Conservation (phyloP, 306 rosid genomes). For the Crotalaria pallida region DNA sequence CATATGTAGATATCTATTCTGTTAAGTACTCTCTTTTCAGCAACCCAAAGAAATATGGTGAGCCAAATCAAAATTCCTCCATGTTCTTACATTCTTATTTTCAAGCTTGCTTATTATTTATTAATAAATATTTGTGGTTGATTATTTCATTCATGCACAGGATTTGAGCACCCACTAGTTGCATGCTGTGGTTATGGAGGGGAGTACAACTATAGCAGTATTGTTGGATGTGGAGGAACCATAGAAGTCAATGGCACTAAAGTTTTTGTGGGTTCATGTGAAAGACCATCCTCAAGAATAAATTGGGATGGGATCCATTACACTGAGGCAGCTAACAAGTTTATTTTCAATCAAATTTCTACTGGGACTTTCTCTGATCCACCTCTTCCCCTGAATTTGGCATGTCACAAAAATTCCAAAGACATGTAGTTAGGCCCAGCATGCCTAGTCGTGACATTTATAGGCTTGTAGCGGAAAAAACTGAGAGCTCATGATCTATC, state of each 20-base stretch:
- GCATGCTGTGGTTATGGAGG: constrained; percentile 51
- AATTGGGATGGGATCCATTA: constrained; percentile 52
- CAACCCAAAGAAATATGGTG: constrained; percentile 38
- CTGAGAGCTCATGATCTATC: too few species aligned
- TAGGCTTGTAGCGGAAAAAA: too few species aligned
- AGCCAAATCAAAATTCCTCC: neutral
- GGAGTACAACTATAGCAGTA: constrained; percentile 18
- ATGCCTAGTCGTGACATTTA: too few species aligned
- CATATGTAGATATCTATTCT: constrained; percentile 43
- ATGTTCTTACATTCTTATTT: neutral
- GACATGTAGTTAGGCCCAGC: neutral
- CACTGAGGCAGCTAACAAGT: constrained; percentile 43
- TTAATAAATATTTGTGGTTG: neutral
- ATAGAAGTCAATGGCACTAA: constrained; percentile 10
- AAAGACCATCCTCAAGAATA: constrained; percentile 9
- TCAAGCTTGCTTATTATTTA: neutral
- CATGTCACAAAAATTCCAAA: constrained; percentile 13
- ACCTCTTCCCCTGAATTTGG: constrained; percentile 29
- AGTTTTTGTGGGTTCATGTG: constrained; percentile 38
- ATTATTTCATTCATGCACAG: neutral
- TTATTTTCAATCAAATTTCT: constrained; percentile 28
- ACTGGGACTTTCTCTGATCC: constrained; percentile 42
- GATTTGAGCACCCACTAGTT: constrained; percentile 34
- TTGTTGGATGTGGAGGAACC: constrained; percentile 17
- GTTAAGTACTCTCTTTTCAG: constrained; percentile 22